Conservation (phyloP, 2,329 filamentous ascomycete species). For the Pseudohalonectria lignicola region DNA sequence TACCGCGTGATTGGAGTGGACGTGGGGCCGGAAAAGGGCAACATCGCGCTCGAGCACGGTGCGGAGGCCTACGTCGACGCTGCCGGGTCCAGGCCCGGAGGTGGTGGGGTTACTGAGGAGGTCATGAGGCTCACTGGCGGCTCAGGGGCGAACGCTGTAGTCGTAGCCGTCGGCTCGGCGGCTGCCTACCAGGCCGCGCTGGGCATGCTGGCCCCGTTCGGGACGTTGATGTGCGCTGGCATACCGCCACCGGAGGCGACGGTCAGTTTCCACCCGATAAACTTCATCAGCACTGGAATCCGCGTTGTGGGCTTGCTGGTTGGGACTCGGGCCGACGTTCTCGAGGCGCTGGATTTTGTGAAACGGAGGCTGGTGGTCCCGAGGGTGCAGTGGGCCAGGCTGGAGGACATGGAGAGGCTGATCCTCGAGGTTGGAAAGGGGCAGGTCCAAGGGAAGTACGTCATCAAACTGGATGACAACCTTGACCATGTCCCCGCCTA, state of each 20-base stretch:
- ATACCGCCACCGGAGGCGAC: slow-evolving; percentile 17
- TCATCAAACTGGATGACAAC: slow-evolving; percentile 9
- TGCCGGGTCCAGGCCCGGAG: slow-evolving; percentile 6
- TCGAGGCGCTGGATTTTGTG: slow-evolving; percentile 28
- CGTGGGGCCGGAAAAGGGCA: slow-evolving; percentile 17
- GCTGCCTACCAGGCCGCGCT: slow-evolving; percentile 22
- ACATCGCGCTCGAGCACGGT: slow-evolving; percentile 17
- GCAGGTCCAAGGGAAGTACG: slow-evolving; percentile 10
- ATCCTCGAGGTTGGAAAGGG: slow-evolving; percentile 7
- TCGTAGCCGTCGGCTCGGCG: slow-evolving; percentile 18
- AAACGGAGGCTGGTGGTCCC: slow-evolving; percentile 18
- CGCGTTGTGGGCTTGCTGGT: slow-evolving; percentile 22
- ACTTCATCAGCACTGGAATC: slow-evolving; percentile 21
- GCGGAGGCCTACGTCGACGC: slow-evolving; percentile 27
- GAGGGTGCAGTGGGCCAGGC: slow-evolving; percentile 12
- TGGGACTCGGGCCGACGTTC: slow-evolving; percentile 23
- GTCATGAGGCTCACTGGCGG: slow-evolving; percentile 14
- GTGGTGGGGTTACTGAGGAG: slow-evolving; percentile 9
- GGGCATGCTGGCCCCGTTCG: slow-evolving; percentile 22
- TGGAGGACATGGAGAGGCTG: slow-evolving; percentile 13
- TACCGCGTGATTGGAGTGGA: slow-evolving; percentile 27
- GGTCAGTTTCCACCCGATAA: slow-evolving; percentile 20
- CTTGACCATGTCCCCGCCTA: too few relatives aligned
- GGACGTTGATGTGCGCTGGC: slow-evolving; percentile 26
- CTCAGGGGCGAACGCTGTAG: slow-evolving; percentile 13